Base-by-base conservation (phyloP, 2,329 filamentous ascomycete species). In the Zymoseptoria ardabiliae region DNA sequence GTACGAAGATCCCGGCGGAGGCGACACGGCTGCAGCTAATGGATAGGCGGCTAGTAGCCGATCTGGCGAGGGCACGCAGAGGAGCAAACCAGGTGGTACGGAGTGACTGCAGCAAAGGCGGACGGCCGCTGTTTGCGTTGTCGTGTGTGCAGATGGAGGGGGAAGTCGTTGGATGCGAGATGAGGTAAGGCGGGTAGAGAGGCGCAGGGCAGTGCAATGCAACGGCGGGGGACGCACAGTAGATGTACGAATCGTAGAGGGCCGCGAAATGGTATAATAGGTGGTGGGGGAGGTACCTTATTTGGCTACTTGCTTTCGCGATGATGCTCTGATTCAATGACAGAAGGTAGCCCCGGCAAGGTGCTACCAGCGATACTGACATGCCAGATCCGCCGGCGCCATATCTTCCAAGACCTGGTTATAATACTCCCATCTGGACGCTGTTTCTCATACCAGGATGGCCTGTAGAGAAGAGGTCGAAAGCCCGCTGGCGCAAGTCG, bases 401-500 rank as follows among this genome's bases (percentile, higher is more conserved):
- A 45, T 45, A 45, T 17, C 6, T 45, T 5, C 35, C 35, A 45
- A 45, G 13, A n/a, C 13, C 35, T 45, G 35, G 59, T 54, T 61
- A 57, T 51, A 53, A 30, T 53, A 48, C 50, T 53, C 48, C 50
- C 23, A 23, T 49, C 35, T 23, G 13, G 22, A 51, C 13, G 9
- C 54, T 58, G 28, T 52, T 51, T 58, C 55, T 52, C 56, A 54
- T 53, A 57, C 57, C 61, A 60, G 61, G 61, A 59, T 63, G 52
- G 55, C 49, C 17, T 45, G 60, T 58, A 62, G 25, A 62, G 25
- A 28, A 28, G 25, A 9, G 59, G 56, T 57, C 56, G 53, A 59
- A 61, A 56, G 51, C 23, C 57, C 51, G 54, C 55, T 58, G 49
- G 50, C 57, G 61, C 59, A 58, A 60, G 61, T 63, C 61, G 35